Evolutionary conservation across 2,329 filamentous ascomycete genomes (phyloP), one percentile per base, ranked within the genome.

Genomic region (Emmonsiellopsis sp.): DNA sequence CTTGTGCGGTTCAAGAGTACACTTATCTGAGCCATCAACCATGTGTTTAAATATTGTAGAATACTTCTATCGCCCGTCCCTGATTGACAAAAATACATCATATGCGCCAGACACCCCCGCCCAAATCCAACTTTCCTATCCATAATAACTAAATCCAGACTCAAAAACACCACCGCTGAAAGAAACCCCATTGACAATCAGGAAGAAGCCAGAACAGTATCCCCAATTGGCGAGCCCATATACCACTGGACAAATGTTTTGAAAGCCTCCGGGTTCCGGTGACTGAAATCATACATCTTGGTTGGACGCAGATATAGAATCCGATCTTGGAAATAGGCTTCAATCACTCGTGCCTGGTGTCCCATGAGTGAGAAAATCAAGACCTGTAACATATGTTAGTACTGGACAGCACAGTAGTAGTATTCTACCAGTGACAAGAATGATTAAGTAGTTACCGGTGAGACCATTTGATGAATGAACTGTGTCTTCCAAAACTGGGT

Each of bases 291-390:
- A 51, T 55, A 56, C 20, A 57, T 1, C 30, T 59, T 55, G 42
- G 51, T 60, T 16, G 32, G 47, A 9, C 55, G 56, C 43, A 59
- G 7, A n/a, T 57, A 20, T 16, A 60, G 53, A 7, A 26, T 13
- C 2, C 49, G 40, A 37, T 16, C 56, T 2, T 59, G 9, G 40
- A 57, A 61, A 38, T 49, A 58, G 4, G 51, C 55, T 51, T 60
- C 58, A 41, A 60, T 56, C 3, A 54, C 47, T 41, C 58, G 58
- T 10, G 40, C 51, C 7, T 59, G 35, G 3, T 51, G 5, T 11
- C 57, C 58, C 55, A 59, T 57, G 31, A 60, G 53, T 3, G 58
- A 61, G 42, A 61, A 48, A 13, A 59, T 20, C 8, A 60, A 38
- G 7, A 61, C 57, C 54, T 60, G 46, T 35, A 15, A 40, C 20